Evolutionary conservation across 495 filamentous ascomycete species (phyloP), one percentile per base, ranked within the genome.

Genomic region (Apodospora peruviana): DNA sequence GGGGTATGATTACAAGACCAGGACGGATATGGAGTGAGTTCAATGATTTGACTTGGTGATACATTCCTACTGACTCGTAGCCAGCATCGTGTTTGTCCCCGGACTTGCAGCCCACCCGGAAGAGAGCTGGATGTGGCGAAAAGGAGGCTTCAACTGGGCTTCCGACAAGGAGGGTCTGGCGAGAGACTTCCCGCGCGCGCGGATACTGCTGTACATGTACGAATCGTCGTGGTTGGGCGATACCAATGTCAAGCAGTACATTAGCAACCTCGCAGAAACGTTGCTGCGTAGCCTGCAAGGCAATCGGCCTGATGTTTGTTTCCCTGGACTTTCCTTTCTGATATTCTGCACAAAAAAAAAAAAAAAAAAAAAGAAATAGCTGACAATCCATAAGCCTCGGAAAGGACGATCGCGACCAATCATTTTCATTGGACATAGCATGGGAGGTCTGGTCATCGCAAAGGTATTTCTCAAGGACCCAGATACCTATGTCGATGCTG

Each of bases 401-500:
- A n/a, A n/a, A n/a, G n/a, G n/a, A n/a, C n/a, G n/a, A n/a, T n/a
- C 23, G 44, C 45, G 59, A 29, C 56, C 50, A 1, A 53, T 62
- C n/a, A 42, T 64, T 14, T 62, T 64, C 27, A 47, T 64, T 44
- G 59, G 79, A 32, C 83, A 86, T 64, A 83, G 80, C 4, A 74
- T 87, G 35, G 83, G 83, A 2, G 83, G 83, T 4, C 61, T 87
- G 4, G 76, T 87, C 4, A 75, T 85, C 42, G 67, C 67, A 39
- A 68, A 70, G 41, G 67, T 40, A 62, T 9, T 3, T 10, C 16
- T 10, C 32, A 10, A 35, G 11, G 1, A 10, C 5, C 2, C 11
- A 35, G 11, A n/a, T n/a, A 35, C 2, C 32, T 11, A 7, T 7
- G 32, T 35, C 16, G 32, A 35, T n/a, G 2, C 16, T 35, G 32